phyloP scores from a whole-genome alignment of 2,329 filamentous ascomycete genomes.

The Aspergillus uvarum region DNA sequence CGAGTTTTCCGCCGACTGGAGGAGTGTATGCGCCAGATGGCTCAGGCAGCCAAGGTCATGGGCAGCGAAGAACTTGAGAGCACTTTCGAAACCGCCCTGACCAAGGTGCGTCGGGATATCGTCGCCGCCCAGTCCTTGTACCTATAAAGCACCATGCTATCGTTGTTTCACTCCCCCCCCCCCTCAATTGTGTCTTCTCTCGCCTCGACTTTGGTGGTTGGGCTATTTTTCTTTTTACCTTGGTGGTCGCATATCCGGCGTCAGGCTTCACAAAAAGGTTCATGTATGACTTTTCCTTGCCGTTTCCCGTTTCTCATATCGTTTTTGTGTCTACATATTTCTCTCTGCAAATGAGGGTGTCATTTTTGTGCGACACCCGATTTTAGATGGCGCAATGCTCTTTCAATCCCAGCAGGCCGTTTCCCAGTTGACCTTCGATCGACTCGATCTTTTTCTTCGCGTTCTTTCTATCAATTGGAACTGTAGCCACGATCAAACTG shows the following conservation, averaged over 20 bases:
- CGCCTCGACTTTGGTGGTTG: constrained; percentile 10
- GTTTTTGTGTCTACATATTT: background rate
- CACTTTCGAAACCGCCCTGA: constrained; percentile 85
- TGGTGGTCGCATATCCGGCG: constrained; percentile 25
- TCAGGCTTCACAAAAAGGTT: constrained; percentile 18
- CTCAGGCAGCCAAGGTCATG: constrained; percentile 95
- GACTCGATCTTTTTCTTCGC: background rate
- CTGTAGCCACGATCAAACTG: too few relatives aligned
- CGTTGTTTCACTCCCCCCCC: background rate
- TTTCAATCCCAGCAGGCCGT: background rate
- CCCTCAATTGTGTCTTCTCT: constrained; percentile 9
- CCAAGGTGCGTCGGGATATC: constrained; percentile 87
- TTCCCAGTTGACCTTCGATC: background rate
- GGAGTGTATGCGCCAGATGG: constrained; percentile 91
- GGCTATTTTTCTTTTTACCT: constrained; percentile 8
- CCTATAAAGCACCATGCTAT: constrained; percentile 54
- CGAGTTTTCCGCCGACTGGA: constrained; percentile 93
- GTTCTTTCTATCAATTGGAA: background rate
- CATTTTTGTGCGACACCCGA: background rate
- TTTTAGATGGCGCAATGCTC: background rate
- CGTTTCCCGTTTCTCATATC: background rate
- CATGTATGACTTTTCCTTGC: constrained; percentile 11
- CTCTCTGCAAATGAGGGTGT: constrained; percentile 3
- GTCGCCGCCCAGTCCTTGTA: constrained; percentile 94
- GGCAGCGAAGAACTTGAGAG: constrained; percentile 88